Evolutionary conservation across 371 early-diverging fungal species (phyloP).

Genomic region (Syncephalastrum contaminatum): DNA sequence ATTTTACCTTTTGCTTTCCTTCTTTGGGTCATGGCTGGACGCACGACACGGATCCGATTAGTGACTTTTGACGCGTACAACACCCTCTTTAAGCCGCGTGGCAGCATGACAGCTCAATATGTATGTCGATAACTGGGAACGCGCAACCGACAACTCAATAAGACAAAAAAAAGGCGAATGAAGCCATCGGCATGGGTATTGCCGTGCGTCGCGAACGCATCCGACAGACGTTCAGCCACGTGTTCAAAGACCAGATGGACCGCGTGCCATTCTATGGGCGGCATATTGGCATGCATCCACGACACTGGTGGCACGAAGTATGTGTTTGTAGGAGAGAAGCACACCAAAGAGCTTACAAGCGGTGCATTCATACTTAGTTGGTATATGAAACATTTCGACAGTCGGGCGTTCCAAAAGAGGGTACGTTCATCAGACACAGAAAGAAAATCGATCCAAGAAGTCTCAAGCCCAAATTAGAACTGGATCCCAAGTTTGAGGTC

Average conservation of each 20-base stretch:
- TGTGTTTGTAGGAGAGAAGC: too few species aligned
- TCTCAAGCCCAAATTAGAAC: neutral
- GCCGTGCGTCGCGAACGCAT: slow-evolving; percentile 9
- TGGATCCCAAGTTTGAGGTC: slow-evolving; percentile 17
- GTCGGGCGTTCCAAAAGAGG: slow-evolving; percentile 12
- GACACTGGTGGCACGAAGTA: slow-evolving; percentile 22
- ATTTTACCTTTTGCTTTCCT: too few species aligned
- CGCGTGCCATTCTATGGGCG: slow-evolving; percentile 18
- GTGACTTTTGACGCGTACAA: slow-evolving; percentile 35
- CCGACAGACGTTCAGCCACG: slow-evolving; percentile 10
- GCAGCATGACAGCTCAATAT: slow-evolving; percentile 39
- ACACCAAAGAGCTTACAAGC: too few species aligned
- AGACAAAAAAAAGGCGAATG: neutral
- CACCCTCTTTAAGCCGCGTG: slow-evolving; percentile 30
- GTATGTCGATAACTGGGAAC: slow-evolving; percentile 12
- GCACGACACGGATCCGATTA: slow-evolving; percentile 13
- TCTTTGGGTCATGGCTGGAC: too few species aligned
- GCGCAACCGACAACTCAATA: neutral
- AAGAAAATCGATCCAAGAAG: too few species aligned
- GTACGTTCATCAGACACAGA: neutral
- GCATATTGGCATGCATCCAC: slow-evolving; percentile 11
- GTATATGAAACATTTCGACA: slow-evolving; percentile 10
- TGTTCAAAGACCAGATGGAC: slow-evolving; percentile 9
- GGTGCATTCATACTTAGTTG: neutral
- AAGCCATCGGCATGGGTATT: slow-evolving; percentile 13